Base-by-base conservation (phyloP, 352 stramenopile species). In the Albugo candida region DNA sequence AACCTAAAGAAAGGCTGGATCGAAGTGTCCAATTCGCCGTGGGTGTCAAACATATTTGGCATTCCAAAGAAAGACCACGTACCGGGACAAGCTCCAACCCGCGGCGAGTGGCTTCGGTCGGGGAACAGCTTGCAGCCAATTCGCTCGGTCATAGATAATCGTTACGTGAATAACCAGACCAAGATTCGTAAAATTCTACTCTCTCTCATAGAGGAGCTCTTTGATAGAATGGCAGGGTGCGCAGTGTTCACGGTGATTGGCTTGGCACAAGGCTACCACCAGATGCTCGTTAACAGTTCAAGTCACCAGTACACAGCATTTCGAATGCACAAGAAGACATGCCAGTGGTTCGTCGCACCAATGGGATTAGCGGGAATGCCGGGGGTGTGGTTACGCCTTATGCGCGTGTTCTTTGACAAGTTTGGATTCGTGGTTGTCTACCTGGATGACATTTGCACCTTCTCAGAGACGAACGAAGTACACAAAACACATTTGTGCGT, bases 201-300 rank as follows among this genome's bases (percentile, higher is more conserved):
- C 6, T 50, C 55, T 3, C 19, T 31, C 2, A 62, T 62, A 35
- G 50, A 62, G 1, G 55, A 62, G 20, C 24, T 62, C 0, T 59
- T 62, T 41, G 52, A 55, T 38, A 16, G 17, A 19, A 58, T 62
- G 51, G 11, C 11, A 16, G 50, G 50, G 0, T 2, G 17, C 3
- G 11, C 17, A 1, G 39, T 57, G 21, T 52, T 52, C 20, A 39
- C 44, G 2, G 46, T 43, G 21, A 40, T 53, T 8, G 41, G 49
- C 1, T 27, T 54, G 10, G 48, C 48, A 13, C 34, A 41, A 20
- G 48, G 49, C 11, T 48, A 52, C 17, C 38, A 54, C 2, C 49
- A 54, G 45, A 54, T 54, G 49, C n/a, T n/a, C 49, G 42, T 40
- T 42, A 49, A 14, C 13, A 45, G 14, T n/a, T 41, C 3, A 38